Percentiles rank a stretch among this genome's conserved stretches.
Evolutionary conservation across 371 early-diverging fungal species (phyloP).

Genomic region (Mortierella sp.): DNA sequence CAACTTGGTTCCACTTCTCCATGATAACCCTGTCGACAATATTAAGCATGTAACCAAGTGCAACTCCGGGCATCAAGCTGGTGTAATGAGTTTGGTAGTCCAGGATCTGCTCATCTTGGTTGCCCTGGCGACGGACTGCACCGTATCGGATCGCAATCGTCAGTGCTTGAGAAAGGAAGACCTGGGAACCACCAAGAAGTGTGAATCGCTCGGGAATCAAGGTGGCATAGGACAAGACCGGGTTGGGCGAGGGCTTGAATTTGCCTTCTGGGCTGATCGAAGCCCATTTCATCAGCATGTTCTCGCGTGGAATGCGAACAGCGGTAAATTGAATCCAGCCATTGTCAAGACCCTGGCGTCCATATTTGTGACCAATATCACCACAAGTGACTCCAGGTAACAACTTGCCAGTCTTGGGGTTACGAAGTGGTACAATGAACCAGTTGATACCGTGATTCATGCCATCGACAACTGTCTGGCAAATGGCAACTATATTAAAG

Average conservation of each 20-base stretch:
- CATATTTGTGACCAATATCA: conserved; percentile 87
- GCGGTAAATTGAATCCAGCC: conserved; percentile 95
- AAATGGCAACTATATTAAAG: conserved; percentile 59
- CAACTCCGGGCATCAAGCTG: conserved; percentile 68
- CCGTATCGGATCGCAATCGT: conserved; percentile 79
- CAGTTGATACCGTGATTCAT: conserved; percentile 81
- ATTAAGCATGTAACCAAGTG: conserved; percentile 66
- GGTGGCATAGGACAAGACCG: conserved; percentile 72
- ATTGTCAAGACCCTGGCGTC: conserved; percentile 90
- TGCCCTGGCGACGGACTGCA: conserved; percentile 75
- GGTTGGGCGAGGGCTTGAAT: conserved; percentile 68
- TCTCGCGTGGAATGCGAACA: conserved; percentile 86
- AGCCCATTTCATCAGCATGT: conserved; percentile 83
- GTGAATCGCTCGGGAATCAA: conserved; percentile 77
- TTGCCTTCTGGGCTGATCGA: conserved; percentile 72
- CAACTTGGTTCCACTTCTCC: conserved; percentile 52
- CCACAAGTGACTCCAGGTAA: conserved; percentile 79
- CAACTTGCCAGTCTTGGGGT: conserved; percentile 76
- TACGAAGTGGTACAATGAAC: conserved; percentile 90
- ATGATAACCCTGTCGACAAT: conserved; percentile 55
- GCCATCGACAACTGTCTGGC: conserved; percentile 75
- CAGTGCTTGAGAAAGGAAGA: conserved; percentile 65
- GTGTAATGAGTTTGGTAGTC: conserved; percentile 77
- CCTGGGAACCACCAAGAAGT: conserved; percentile 57
- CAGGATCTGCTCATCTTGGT: conserved; percentile 76